Evolutionary conservation across 2,329 filamentous ascomycete genomes (phyloP), one percentile per base, ranked within the genome.

Genomic region (Calonectria naviculata): DNA sequence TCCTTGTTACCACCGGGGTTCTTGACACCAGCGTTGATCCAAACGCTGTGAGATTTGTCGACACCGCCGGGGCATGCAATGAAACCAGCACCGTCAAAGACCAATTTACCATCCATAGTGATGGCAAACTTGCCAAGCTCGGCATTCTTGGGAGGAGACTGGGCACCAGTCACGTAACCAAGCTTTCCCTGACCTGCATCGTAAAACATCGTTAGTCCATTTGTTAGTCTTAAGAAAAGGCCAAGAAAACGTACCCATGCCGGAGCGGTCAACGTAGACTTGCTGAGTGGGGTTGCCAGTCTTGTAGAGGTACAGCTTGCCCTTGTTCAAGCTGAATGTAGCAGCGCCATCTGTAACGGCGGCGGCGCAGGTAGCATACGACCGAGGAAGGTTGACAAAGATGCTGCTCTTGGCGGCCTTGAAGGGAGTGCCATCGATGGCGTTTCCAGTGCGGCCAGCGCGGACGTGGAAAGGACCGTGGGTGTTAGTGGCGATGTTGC

Each of bases 241-340:
- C n/a, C 10, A 12, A 15, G 8, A 34, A 29, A 13, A 74, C 85
- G 47, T 86, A 86, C 88, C 89, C 88, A 90, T 90, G 76, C 88
- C 89, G 29, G 88, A 90, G 49, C 87, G 87, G 80, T 92, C 89
- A 41, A 86, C 87, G 72, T 79, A 91, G 67, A 89, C 69, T 75
- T 87, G 80, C 83, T 91, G 90, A 17, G 69, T 66, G 17, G 82
- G 80, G 41, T 78, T 82, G 5, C 80, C 83, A 21, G 76, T 75
- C 38, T 84, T 74, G 73, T 85, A 90, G 26, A 92, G 84, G 78
- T 79, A 86, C 19, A 90, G 82, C 34, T 82, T 82, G 47, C 83
- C 82, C 46, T 88, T 82, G 26, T 84, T 64, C 74, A 76, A n/a
- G 31, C 82, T 82, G 81, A 92, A 90, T 34, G 84, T 88, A 49